These are phyloP conservation scores for Globisporangium camurandrum DNA, from an alignment of 352 stramenopile species.

Conservation along the genomic window DNA sequence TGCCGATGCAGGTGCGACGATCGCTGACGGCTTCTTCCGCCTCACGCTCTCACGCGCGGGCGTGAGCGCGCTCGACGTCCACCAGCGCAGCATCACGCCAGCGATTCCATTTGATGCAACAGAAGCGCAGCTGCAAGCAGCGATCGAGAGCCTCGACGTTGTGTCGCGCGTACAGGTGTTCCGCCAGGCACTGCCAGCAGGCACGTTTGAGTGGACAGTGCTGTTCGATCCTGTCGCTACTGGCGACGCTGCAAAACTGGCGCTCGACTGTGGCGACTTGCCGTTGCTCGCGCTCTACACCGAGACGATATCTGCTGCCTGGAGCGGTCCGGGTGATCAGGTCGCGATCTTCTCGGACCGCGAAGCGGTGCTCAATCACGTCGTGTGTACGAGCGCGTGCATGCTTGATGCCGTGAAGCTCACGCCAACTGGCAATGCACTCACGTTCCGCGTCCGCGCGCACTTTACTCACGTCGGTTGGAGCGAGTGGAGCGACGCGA, in stretches of 20 bases:
- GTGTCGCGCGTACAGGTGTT: conserved; percentile 53
- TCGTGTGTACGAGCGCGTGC: conserved; percentile 23
- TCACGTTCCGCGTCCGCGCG: conserved; percentile 47
- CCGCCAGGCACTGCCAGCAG: conserved; percentile 16
- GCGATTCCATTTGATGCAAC: conserved; percentile 73
- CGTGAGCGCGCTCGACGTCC: conserved; percentile 23
- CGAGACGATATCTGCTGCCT: conserved; percentile 40
- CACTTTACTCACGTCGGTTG: conserved; percentile 24
- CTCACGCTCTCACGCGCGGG: conserved; percentile 35
- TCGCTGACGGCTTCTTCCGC: conserved; percentile 47
- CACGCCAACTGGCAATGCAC: conserved; percentile 19
- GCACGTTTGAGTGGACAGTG: conserved; percentile 45
- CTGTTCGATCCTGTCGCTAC: conserved; percentile 31
- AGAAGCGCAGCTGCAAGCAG: conserved; percentile 44
- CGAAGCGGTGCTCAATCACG: conserved; percentile 12
- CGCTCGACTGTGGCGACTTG: conserved; percentile 21
- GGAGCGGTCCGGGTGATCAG: conserved; percentile 38
- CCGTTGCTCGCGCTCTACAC: conserved; percentile 44
- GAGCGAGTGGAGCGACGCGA: conserved; percentile 50
- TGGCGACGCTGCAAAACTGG: neutral
- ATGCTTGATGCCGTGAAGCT: conserved; percentile 15
- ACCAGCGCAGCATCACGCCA: conserved; percentile 36
- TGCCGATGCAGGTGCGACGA: conserved; percentile 32
- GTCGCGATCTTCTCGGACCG: conserved; percentile 37
- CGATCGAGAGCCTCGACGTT: conserved; percentile 66